Percentiles rank a stretch among this genome's conserved stretches.
phyloP scores from a whole-genome alignment of 2,329 filamentous ascomycete genomes.

The Periconia macrospinosa region DNA sequence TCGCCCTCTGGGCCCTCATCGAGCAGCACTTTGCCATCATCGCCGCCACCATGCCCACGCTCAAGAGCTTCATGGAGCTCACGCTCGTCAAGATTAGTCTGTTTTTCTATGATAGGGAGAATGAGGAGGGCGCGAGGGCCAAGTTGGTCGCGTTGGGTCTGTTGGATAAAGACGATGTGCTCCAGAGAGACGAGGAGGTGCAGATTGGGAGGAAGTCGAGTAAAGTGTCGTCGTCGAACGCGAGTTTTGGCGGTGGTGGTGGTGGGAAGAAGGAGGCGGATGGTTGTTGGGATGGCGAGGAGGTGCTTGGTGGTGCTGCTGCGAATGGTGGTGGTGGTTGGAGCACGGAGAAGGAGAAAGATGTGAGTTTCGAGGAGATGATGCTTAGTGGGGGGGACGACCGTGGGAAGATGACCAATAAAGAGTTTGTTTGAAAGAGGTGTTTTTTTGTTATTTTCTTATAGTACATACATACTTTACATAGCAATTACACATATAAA shows the following conservation, averaged over 20 bases:
- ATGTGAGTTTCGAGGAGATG: conserved; percentile 1
- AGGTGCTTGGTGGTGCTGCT: neutral
- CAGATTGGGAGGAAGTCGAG: neutral
- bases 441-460: too few species aligned
- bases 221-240: neutral
- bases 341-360: neutral
- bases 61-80: conserved; percentile 21
- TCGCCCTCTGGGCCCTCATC: conserved; percentile 25
- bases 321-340: neutral
- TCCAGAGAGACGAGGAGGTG: conserved; percentile 1
- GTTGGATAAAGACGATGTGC: conserved; percentile 4
- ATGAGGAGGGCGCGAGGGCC: conserved; percentile 9
- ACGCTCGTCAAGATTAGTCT: conserved; percentile 9
- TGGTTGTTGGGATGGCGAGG: too few species aligned
- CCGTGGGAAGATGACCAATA: neutral
- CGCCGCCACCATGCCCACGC: conserved; percentile 29
- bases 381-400: neutral
- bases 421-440: neutral
- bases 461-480: too few species aligned
- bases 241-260: too few species aligned
- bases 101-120: conserved; percentile 17
- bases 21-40: conserved; percentile 30
- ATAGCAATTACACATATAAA: too few species aligned
- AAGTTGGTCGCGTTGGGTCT: conserved; percentile 14
- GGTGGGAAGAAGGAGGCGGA: neutral